Evolutionary conservation across 2,329 filamentous ascomycete species (phyloP).

Genomic region (Colletotrichum limetticola): DNA sequence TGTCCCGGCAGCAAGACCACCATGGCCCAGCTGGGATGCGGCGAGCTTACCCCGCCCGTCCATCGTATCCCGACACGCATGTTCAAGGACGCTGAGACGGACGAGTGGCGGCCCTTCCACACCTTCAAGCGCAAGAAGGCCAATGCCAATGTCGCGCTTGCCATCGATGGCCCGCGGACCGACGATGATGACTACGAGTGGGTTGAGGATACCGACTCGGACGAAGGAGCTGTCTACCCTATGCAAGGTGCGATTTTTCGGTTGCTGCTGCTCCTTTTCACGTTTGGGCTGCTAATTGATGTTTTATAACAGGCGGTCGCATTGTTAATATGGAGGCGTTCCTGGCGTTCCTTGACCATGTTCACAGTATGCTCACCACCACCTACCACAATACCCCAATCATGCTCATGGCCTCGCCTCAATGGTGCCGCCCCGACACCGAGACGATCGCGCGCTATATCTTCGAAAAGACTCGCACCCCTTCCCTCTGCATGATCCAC

Average conservation of each 20-base stretch:
- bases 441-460: constrained; percentile 93
- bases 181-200: constrained; percentile 74
- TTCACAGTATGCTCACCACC: constrained; percentile 88
- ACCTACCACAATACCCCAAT: constrained; percentile 97
- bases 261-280: neutral
- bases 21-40: constrained; percentile 89
- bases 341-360: constrained; percentile 90
- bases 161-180: constrained; percentile 29
- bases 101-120: constrained; percentile 79
- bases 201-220: constrained; percentile 88
- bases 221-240: constrained; percentile 91
- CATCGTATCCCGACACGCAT: constrained; percentile 91
- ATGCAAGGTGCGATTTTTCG: constrained; percentile 64
- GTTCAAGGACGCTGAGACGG: constrained; percentile 87
- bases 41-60: constrained; percentile 90
- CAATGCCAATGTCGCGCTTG: constrained; percentile 31
- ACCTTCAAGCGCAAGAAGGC: constrained; percentile 74
- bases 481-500: constrained; percentile 90
- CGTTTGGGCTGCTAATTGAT: constrained; percentile 11
- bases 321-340: constrained; percentile 94
- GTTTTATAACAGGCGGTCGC: constrained; percentile 68
- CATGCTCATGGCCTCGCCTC: constrained; percentile 87
- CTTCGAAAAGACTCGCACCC: constrained; percentile 97
- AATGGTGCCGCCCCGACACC: constrained; percentile 88
- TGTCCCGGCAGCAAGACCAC: constrained; percentile 89